Conservation (phyloP, 345 rosid genomes). For the Hypericum perforatum region DNA sequence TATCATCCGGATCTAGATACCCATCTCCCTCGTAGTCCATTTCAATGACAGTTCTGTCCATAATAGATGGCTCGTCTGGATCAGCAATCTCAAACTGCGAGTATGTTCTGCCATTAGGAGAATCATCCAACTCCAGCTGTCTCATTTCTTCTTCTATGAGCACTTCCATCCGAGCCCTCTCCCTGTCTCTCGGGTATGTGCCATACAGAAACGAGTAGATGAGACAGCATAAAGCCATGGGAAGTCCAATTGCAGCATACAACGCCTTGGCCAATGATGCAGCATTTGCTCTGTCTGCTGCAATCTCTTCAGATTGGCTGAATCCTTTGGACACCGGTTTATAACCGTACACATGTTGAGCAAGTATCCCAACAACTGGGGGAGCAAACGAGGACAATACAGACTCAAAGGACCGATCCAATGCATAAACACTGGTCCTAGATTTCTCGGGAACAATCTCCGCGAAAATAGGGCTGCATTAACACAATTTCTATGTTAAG, state of each 20-base stretch:
- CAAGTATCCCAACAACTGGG: conserved; percentile 69
- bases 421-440: conserved; percentile 68
- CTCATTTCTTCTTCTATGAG: conserved; percentile 34
- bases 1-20: conserved; percentile 22
- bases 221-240: conserved; percentile 64
- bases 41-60: conserved; percentile 14
- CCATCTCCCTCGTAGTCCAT: conserved; percentile 20
- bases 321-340: conserved; percentile 39
- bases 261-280: conserved; percentile 71
- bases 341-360: conserved; percentile 73
- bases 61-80: conserved; percentile 9
- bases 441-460: conserved; percentile 85
- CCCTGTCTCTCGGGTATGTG: conserved; percentile 74
- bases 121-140: conserved; percentile 8
- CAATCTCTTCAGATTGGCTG: conserved; percentile 35
- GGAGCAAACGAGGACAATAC: conserved; percentile 81
- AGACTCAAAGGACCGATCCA: conserved; percentile 76
- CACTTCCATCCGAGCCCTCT: conserved; percentile 68
- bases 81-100: background rate
- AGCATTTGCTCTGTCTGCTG: conserved; percentile 65
- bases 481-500: background rate
- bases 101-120: conserved; percentile 3
- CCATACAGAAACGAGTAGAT: conserved; percentile 68
- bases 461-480: conserved; percentile 73
- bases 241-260: conserved; percentile 63